Percentiles rank a stretch among this genome's conserved stretches.
Conservation (phyloP, 805 yeast genomes). For the Starmerella vaccinii region DNA sequence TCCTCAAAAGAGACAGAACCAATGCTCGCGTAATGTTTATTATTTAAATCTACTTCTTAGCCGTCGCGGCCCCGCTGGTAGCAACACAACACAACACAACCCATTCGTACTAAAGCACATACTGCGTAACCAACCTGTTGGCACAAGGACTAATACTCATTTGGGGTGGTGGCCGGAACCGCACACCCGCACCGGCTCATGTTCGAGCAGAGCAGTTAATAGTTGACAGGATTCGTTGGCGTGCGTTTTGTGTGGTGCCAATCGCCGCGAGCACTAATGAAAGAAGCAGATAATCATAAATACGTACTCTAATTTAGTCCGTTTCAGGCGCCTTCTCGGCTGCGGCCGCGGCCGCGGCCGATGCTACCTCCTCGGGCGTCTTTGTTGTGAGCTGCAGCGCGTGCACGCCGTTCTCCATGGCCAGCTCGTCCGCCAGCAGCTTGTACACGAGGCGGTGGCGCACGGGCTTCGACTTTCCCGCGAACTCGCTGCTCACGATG, state of each 20-base stretch:
- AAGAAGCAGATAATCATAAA: no score
- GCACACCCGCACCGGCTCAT: no score
- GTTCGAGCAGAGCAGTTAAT: no score
- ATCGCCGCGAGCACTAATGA: no score
- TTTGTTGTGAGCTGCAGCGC: conserved; percentile 79
- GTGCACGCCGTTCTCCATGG: conserved; percentile 57
- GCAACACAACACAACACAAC: conserved; percentile 4
- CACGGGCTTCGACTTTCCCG: conserved; percentile 53
- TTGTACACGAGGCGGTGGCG: conserved; percentile 71
- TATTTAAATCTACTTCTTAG: conserved; percentile 7
- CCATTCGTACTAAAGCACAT: no score
- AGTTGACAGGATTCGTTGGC: no score
- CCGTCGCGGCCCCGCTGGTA: conserved; percentile 6
- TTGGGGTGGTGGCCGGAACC: no score
- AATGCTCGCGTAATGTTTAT: conserved; percentile 9
- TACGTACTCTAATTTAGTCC: no score
- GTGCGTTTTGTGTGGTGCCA: no score
- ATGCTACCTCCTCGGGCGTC: conserved; percentile 48
- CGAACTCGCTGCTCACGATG: conserved; percentile 59
- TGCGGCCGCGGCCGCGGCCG: not conserved
- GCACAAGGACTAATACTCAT: no score
- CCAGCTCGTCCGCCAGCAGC: conserved; percentile 61
- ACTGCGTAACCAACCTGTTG: no score
- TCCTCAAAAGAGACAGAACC: conserved; percentile 3
- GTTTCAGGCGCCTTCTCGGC: no score